Evolutionary conservation across 2,329 filamentous ascomycete genomes (phyloP).

Genomic region (Cladorrhinum sp.): DNA sequence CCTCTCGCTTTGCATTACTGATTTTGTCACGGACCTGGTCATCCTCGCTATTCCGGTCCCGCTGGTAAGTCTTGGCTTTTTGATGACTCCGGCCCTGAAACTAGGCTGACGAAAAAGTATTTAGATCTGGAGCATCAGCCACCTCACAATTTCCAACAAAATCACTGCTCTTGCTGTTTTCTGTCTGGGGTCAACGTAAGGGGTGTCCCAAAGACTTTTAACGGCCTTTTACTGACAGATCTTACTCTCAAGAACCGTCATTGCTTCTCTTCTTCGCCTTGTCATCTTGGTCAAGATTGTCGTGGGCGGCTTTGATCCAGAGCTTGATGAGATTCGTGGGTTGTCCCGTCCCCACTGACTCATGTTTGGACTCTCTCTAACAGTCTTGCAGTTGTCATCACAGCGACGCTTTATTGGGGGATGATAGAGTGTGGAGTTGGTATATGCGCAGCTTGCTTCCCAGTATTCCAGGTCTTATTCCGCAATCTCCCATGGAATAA

Average conservation of each 20-base stretch:
- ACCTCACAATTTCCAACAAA: constrained; percentile 4
- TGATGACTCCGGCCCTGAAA: not conserved
- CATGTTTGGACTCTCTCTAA: too few relatives aligned
- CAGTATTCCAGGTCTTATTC: constrained; percentile 4
- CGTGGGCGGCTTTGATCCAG: constrained; percentile 2
- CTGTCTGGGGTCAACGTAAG: constrained; percentile 6
- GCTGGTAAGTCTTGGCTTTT: constrained; percentile 1
- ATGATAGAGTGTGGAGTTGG: constrained; percentile 12
- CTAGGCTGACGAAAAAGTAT: not conserved
- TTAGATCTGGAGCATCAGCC: constrained; percentile 11
- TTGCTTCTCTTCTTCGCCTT: constrained; percentile 6
- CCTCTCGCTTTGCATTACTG: constrained; percentile 9
- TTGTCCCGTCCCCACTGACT: not conserved
- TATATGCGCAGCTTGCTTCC: constrained; percentile 7
- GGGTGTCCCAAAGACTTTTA: not conserved
- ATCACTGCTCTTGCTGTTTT: constrained; percentile 6
- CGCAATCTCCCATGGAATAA: not conserved
- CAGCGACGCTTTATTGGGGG: constrained; percentile 10
- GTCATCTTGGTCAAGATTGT: constrained; percentile 1
- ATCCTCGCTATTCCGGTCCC: constrained; percentile 3
- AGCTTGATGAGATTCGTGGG: constrained; percentile 6
- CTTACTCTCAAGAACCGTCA: not conserved
- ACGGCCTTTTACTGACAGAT: not conserved
- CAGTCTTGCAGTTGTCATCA: constrained; percentile 2
- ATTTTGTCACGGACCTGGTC: constrained; percentile 9